Percentiles rank a stretch among this genome's conserved stretches.
These are phyloP conservation scores for Chalaropsis thielavioides DNA, from an alignment of 2,329 filamentous ascomycete species.

Conservation along the genomic window DNA sequence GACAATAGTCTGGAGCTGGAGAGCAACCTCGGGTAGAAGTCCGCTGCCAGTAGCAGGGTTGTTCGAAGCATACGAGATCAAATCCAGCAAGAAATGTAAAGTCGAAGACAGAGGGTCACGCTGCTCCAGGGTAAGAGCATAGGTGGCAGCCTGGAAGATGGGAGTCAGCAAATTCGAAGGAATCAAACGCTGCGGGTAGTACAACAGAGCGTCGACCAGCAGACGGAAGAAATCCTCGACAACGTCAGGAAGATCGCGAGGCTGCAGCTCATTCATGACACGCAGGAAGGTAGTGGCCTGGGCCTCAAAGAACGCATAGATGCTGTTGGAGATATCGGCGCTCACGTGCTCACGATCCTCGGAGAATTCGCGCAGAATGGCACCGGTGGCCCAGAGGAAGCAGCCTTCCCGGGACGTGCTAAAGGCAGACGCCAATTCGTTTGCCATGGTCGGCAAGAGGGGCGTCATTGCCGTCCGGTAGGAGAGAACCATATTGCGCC, in stretches of 20 bases:
- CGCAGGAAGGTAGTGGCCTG: conserved; percentile 82
- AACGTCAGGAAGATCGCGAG: conserved; percentile 60
- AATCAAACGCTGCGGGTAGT: conserved; percentile 75
- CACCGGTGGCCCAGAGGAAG: conserved; percentile 96
- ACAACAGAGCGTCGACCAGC: conserved; percentile 78
- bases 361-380: conserved; percentile 88
- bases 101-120: conserved; percentile 82
- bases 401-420: conserved; percentile 77
- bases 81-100: conserved; percentile 81
- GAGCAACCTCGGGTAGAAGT: conserved; percentile 43
- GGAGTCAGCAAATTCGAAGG: conserved; percentile 63
- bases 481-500: conserved; percentile 92
- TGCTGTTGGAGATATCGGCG: conserved; percentile 64
- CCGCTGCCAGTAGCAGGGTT: conserved; percentile 51
- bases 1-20: conserved; percentile 58
- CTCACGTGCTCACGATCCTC: conserved; percentile 79
- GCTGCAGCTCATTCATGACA: conserved; percentile 70
- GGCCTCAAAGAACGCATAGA: conserved; percentile 89
- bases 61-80: conserved; percentile 74
- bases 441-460: conserved; percentile 69
- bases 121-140: conserved; percentile 76
- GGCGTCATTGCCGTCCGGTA: conserved; percentile 83
- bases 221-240: conserved; percentile 96
- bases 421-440: conserved; percentile 78
- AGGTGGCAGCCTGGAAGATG: conserved; percentile 76